These are phyloP conservation scores for Aspergillus sp. DNA, from an alignment of 2,329 filamentous ascomycete genomes.

Conservation along the genomic window DNA sequence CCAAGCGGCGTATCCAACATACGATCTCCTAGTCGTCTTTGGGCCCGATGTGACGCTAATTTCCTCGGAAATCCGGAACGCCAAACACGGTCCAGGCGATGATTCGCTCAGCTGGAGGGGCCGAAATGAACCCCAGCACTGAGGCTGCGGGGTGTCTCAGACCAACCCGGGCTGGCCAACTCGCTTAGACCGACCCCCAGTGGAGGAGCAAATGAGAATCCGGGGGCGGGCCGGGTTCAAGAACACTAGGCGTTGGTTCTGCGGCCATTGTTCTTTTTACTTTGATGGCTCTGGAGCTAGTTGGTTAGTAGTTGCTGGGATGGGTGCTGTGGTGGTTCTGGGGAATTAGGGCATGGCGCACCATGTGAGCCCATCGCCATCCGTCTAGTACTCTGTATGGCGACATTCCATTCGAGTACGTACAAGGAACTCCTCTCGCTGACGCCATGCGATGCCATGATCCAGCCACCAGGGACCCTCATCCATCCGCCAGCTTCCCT, in stretches of 20 bases:
- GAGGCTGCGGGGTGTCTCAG: slow-evolving; percentile 12
- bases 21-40: background rate
- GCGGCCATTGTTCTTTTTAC: slow-evolving; percentile 10
- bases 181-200: slow-evolving; percentile 6
- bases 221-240: slow-evolving; percentile 19
- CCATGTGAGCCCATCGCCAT: background rate
- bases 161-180: slow-evolving; percentile 1
- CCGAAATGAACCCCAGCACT: background rate
- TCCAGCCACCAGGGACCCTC: background rate
- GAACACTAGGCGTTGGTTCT: background rate
- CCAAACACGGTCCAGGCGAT: background rate
- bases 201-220: slow-evolving; percentile 22
- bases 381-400: background rate
- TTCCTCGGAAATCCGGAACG: background rate
- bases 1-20: background rate
- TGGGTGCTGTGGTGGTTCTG: background rate
- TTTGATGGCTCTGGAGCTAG: slow-evolving; percentile 4
- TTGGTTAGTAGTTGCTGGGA: background rate
- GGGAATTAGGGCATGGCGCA: background rate
- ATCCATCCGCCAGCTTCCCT: no score
- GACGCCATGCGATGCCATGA: background rate
- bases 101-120: background rate
- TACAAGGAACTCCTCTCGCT: background rate
- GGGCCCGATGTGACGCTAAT: background rate
- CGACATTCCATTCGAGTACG: background rate